These are phyloP conservation scores for Serendipita sp. DNA, from an alignment of 768 basidiomycete genomes.

Conservation along the genomic window DNA sequence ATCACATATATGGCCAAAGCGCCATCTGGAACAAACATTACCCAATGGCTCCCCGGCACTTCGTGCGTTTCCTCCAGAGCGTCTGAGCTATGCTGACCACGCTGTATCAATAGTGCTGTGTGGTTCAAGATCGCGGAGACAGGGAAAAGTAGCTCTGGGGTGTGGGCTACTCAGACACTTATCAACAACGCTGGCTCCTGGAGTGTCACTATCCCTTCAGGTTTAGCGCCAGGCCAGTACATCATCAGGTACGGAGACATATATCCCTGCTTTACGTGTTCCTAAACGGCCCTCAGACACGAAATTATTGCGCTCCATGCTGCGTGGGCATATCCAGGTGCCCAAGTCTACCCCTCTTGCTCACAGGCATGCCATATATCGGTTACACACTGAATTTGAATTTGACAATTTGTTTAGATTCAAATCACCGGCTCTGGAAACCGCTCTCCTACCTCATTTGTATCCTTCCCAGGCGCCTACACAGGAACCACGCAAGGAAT, in stretches of 20 bases:
- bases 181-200: slow-evolving; percentile 27
- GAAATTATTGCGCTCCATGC: slow-evolving; percentile 5
- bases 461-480: slow-evolving; percentile 35
- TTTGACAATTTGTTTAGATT: slow-evolving; percentile 10
- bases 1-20: slow-evolving; percentile 34
- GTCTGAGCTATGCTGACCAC: background rate
- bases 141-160: slow-evolving; percentile 29
- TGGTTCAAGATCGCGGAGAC: slow-evolving; percentile 37
- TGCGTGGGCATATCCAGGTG: slow-evolving; percentile 23
- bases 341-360: slow-evolving; percentile 30
- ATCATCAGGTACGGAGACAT: slow-evolving; percentile 20
- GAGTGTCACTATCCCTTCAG: slow-evolving; percentile 31
- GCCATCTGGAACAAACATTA: slow-evolving; percentile 22
- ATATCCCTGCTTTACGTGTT: no score
- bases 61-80: slow-evolving; percentile 15
- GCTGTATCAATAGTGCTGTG: slow-evolving; percentile 21
- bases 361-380: slow-evolving; percentile 13
- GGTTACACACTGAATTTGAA: no score
- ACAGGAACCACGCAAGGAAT: slow-evolving; percentile 9
- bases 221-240: slow-evolving; percentile 31
- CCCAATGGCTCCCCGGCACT: slow-evolving; percentile 27
- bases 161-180: slow-evolving; percentile 29
- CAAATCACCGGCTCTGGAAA: slow-evolving; percentile 31
- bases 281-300: background rate
- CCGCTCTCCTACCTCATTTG: slow-evolving; percentile 27